Evolutionary conservation across 305 asterid genomes (phyloP).

Genomic region (Solanum hybrid): DNA sequence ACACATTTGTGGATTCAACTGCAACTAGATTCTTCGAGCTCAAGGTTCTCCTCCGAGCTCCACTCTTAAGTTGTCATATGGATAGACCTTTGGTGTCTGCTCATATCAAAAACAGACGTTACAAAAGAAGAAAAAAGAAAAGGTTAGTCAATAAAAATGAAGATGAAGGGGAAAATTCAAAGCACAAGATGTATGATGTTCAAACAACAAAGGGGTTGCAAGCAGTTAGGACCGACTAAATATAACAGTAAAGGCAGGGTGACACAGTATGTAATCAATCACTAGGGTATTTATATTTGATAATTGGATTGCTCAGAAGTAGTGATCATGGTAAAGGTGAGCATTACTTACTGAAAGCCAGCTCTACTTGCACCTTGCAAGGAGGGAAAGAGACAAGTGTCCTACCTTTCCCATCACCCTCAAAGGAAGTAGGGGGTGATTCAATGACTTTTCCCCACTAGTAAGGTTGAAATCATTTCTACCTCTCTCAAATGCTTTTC

Average conservation of each 20-base stretch:
- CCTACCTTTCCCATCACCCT: background rate
- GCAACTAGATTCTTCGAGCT: background rate
- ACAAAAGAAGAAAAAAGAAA: background rate
- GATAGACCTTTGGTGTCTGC: constrained; percentile 70
- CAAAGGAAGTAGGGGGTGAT: background rate
- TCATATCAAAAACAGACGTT: background rate
- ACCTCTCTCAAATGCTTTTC: background rate
- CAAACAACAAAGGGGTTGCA: background rate
- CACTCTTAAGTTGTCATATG: constrained; percentile 69
- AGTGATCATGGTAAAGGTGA: background rate
- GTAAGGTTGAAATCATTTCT: background rate
- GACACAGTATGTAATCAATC: background rate
- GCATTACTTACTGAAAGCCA: background rate
- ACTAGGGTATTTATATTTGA: background rate
- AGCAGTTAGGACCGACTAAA: background rate
- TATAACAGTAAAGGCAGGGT: background rate
- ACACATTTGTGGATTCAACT: background rate
- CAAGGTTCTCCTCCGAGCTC: constrained; percentile 88
- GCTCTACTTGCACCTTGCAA: background rate
- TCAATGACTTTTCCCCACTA: background rate
- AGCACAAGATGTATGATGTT: background rate
- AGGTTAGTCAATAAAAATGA: background rate
- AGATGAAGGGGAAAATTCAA: background rate
- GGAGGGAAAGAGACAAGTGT: background rate
- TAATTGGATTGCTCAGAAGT: background rate